Evolutionary conservation across 2,329 filamentous ascomycete genomes (phyloP), one percentile per base, ranked within the genome.

Genomic region (Sarocladium oryzae): DNA sequence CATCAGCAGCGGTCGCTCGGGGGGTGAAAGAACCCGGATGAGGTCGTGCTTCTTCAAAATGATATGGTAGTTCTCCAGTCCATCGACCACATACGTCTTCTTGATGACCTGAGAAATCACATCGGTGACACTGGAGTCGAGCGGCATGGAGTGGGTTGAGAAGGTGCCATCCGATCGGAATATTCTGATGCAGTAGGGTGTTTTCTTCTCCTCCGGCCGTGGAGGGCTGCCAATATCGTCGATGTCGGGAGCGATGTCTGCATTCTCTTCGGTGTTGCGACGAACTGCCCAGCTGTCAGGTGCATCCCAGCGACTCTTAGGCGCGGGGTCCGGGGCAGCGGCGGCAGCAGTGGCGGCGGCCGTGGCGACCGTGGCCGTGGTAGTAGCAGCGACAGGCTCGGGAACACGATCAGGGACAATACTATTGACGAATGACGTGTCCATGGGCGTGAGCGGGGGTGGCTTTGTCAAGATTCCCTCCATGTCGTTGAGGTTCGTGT

Each of bases 211-310:
- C 51, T 92, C 87, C 2, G 84, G 79, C 48, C 81, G 80, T 6
- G 81, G 76, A n/a, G 82, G 77, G 49, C 81, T 79, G 43, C 81
- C 84, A 24, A 78, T 73, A 51, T 92, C 86, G 55, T 90, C 86
- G 13, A 79, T 72, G 52, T 89, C 86, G 1, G 75, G 71, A 4
- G 64, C 70, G 9, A 8, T 26, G 58, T 73, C 78, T n/a, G 76
- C 72, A 55, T 78, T 78, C 51, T 89, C 86, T 58, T 89, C 84
- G 7, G 79, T 81, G 40, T 76, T 76, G 54, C 83, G 84, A 58
- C 88, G 88, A 23, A 97, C 92, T 49, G 88, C 90, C 93, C 93
- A 99, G 65, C 91, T 96, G 66, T 97, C 92, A 1, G 93, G 92
- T 3, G 91, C 91, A 66, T 95, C 88, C 92, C 92, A 99, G 3